Conservation (phyloP, 495 filamentous ascomycete genomes). For the Penicillium bovifimosum region DNA sequence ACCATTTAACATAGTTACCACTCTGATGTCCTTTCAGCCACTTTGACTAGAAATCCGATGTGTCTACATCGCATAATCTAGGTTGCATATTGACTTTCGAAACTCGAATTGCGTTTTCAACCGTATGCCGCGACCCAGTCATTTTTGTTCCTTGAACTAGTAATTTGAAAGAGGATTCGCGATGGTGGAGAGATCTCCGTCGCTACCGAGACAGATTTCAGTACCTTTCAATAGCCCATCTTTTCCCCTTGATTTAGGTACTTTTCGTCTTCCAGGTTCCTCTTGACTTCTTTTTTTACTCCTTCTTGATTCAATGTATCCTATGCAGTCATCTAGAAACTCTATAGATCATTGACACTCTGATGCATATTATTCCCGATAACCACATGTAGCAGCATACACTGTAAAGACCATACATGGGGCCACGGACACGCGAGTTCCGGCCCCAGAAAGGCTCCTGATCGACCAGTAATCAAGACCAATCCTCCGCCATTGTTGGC, state of each 20-base stretch:
- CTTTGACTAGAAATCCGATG: background rate
- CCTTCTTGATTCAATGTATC: too few species aligned
- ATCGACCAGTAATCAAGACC: constrained; percentile 16
- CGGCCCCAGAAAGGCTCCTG: constrained; percentile 15
- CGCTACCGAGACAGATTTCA: constrained; percentile 8
- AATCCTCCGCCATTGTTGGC: constrained; percentile 15
- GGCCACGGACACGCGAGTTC: background rate
- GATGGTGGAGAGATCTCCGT: constrained; percentile 11
- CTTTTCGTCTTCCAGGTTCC: background rate
- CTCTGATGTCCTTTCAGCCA: background rate
- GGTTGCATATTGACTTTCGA: constrained; percentile 1
- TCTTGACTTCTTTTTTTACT: background rate
- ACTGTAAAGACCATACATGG: background rate
- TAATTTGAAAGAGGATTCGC: constrained; percentile 7
- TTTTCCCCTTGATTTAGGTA: background rate
- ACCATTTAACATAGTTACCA: too few species aligned
- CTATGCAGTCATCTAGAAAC: too few species aligned
- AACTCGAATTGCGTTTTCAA: constrained; percentile 17
- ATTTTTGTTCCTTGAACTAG: constrained; percentile 17
- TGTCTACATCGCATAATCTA: background rate
- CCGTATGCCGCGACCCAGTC: constrained; percentile 29
- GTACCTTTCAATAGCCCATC: background rate
- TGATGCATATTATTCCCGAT: too few species aligned
- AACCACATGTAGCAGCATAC: too few species aligned
- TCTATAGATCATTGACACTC: too few species aligned